These are phyloP conservation scores for Toxoplasma gondii DNA, from an alignment of 169 alveolate genomes.

Conservation along the genomic window DNA sequence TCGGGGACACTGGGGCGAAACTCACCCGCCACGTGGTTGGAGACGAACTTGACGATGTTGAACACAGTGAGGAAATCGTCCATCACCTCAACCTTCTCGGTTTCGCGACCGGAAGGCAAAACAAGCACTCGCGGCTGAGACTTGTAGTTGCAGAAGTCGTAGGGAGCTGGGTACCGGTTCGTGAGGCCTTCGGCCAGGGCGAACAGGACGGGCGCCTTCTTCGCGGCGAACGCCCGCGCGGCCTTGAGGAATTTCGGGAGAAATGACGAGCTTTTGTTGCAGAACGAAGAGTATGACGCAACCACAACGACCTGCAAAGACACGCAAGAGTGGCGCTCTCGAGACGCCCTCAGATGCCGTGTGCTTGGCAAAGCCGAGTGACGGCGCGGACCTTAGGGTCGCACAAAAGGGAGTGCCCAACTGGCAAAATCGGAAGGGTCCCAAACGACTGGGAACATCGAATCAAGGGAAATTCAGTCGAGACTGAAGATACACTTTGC, in stretches of 20 bases:
- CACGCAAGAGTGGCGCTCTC: neutral
- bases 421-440: too few relatives aligned
- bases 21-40: constrained; percentile 39
- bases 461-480: too few relatives aligned
- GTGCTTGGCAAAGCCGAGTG: too few relatives aligned
- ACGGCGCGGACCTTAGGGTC: too few relatives aligned
- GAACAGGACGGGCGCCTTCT: constrained; percentile 51
- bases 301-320: constrained; percentile 59
- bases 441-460: too few relatives aligned
- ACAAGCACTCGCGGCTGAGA: constrained; percentile 43
- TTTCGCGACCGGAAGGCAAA: neutral
- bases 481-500: too few relatives aligned
- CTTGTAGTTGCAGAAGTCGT: constrained; percentile 3
- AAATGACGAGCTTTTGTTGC: constrained; percentile 52
- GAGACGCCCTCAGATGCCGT: neutral
- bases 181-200: constrained; percentile 53
- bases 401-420: too few relatives aligned
- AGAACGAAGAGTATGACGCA: constrained; percentile 54
- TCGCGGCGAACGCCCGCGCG: constrained; percentile 56
- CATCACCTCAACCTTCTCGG: neutral
- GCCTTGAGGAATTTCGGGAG: constrained; percentile 42
- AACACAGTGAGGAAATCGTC: constrained; percentile 38
- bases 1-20: constrained; percentile 51
- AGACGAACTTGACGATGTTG: constrained; percentile 43
- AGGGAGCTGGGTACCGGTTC: constrained; percentile 9